Base-by-base conservation (phyloP, 768 basidiomycete species). In the Suillus paluster region DNA sequence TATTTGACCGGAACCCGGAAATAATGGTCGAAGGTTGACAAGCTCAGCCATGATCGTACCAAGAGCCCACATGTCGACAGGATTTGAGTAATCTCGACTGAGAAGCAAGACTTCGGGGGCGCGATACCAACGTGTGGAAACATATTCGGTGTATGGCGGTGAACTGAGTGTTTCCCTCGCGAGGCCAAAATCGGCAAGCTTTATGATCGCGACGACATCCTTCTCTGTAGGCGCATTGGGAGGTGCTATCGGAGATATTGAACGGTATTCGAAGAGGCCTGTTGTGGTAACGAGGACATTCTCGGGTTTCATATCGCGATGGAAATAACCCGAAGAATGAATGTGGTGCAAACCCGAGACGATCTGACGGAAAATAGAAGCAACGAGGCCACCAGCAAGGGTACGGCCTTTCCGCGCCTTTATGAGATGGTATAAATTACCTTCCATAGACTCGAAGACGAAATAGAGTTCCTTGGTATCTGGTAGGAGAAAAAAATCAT, bases 381-480 rank as follows among this genome's bases (percentile, higher is more conserved):
- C 92, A 64, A 97, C 91, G 67, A 99, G 90, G 66, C 97, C 97
- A 49, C 94, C 94, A n/a, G 97, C 97, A 63, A 99, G 87, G 7
- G 95, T 88, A 64, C 96, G 89, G 63, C 96, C 95, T 78, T 94
- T 94, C 64, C 97, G 90, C 52, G 95, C 88, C 80, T 97, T 98
- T 78, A 98, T 97, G 80, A 99, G 92, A 75, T 99, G 97, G 78
- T 97, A 99, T 53, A 99, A 87, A 78, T 99, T 99, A 71, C 97
- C 97, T 77, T 99, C 97, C 97, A 99, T 99, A 71, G 95, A 96
- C 78, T 99, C 97, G 77, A 99, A 99, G 52, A 99, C 97, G 72
- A 99, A 99, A 77, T 99, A 97, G 69, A 99, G 92, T 77, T 99
- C 96, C 76, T 94, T 94, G 63, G 94, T 86, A 67, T 89, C 86